Evolutionary conservation across 2,329 filamentous ascomycete species (phyloP), one percentile per base, ranked within the genome.

Genomic region (Colletotrichum tanaceti): DNA sequence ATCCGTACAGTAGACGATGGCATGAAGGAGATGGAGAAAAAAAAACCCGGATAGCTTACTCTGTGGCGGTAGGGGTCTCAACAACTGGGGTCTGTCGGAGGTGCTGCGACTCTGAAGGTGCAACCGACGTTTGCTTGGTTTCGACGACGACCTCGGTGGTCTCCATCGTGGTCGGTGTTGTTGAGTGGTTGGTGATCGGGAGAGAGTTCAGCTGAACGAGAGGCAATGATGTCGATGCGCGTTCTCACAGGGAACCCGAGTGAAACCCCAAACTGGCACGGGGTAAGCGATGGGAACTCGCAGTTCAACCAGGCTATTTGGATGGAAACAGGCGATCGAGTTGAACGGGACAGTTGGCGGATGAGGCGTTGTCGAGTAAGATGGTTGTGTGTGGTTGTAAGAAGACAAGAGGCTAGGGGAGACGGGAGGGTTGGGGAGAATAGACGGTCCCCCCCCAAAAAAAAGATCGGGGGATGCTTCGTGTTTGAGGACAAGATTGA

Each of bases 401-500:
- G 43, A 67, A 64, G 65, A 46, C 54, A 62, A 58, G 28, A 60
- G 57, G 24, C 50, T 44, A 67, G 59, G 59, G 65, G 44, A 24
- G 44, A 49, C 14, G 22, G 59, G 38, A 4, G 49, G 50, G 38
- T 28, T 49, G 28, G 57, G 44, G n/a, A 46, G 44, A 28, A 39
- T 38, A 47, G 57, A 49, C 44, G 43, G 55, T 28, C 44, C 55
- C 55, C 28, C 28, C 28, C 28, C 28, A 32, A 35, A 35, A 35
- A 47, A 47, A 58, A 28, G 28, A 38, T 38, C 54, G 65, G 62
- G 28, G 62, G 55, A 49, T 43, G 65, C 55, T 68, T 65, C 61
- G 65, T 65, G 65, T 68, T 68, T 65, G 62, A 68, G 65, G 62
- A 54, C 62, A 65, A 68, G 65, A 59, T 58, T 65, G 41, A 55